Evolutionary conservation across 2,329 filamentous ascomycete species (phyloP).

Genomic region (Zarea fungicola): DNA sequence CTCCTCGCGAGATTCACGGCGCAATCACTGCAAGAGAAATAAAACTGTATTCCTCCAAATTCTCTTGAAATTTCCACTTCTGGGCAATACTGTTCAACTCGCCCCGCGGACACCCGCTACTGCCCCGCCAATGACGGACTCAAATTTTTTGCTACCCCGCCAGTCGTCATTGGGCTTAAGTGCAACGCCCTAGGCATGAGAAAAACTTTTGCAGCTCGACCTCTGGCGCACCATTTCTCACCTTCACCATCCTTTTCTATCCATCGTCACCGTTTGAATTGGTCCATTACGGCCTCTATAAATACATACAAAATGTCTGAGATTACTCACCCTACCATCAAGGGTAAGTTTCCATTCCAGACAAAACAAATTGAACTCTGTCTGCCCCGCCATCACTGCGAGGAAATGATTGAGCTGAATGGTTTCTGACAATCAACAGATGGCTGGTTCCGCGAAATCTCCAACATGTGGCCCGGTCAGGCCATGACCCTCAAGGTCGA

Average conservation of each 20-base stretch:
- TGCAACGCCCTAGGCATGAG: slow-evolving; percentile 4
- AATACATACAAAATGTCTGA: slow-evolving; percentile 41
- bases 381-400: slow-evolving; percentile 11
- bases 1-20: no score
- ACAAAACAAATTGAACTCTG: neutral
- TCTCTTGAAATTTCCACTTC: slow-evolving; percentile 6
- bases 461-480: slow-evolving; percentile 97
- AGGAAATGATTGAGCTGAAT: slow-evolving; percentile 2
- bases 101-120: slow-evolving; percentile 5
- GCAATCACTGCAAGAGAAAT: neutral
- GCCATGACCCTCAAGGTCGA: slow-evolving; percentile 98
- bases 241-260: slow-evolving; percentile 7
- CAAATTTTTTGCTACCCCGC: slow-evolving; percentile 5
- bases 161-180: slow-evolving; percentile 3
- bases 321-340: slow-evolving; percentile 52
- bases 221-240: slow-evolving; percentile 4
- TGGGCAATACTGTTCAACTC: neutral
- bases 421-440: slow-evolving; percentile 47
- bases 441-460: slow-evolving; percentile 99
- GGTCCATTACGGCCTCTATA: slow-evolving; percentile 2
- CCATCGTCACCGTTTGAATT: neutral
- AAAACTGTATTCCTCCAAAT: no score
- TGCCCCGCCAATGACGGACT: slow-evolving; percentile 4
- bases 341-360: slow-evolving; percentile 39
- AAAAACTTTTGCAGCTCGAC: slow-evolving; percentile 13